Conservation (phyloP, 257 asterid genomes). For the Solanum okadae region DNA sequence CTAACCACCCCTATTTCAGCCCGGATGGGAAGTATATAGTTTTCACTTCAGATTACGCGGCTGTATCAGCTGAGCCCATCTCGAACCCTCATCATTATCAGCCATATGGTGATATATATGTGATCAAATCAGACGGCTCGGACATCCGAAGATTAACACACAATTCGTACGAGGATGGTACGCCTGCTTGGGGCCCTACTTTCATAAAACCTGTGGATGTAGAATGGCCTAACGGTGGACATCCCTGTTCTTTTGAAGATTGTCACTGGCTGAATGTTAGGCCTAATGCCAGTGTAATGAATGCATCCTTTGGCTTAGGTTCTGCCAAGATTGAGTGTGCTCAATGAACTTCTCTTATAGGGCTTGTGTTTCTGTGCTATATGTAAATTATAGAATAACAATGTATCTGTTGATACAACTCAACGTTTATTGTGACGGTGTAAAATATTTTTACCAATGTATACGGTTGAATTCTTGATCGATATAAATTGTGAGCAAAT, state of each 20-base stretch:
- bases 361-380: background rate
- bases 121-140: slow-evolving; percentile 58
- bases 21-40: slow-evolving; percentile 68
- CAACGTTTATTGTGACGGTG: background rate
- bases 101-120: slow-evolving; percentile 80
- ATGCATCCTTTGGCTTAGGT: background rate
- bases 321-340: background rate
- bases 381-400: background rate
- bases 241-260: slow-evolving; percentile 58
- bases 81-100: slow-evolving; percentile 79
- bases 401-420: background rate
- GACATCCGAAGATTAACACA: slow-evolving; percentile 57
- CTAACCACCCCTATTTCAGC: slow-evolving; percentile 88
- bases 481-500: background rate
- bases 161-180: slow-evolving; percentile 77
- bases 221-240: slow-evolving; percentile 44
- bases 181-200: slow-evolving; percentile 71
- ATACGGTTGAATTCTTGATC: background rate
- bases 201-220: slow-evolving; percentile 28
- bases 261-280: slow-evolving; percentile 57
- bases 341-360: background rate
- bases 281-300: background rate
- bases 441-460: background rate
- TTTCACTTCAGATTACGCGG: slow-evolving; percentile 76
- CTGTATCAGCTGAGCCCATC: slow-evolving; percentile 85